Evolutionary conservation across 208 protist species (phyloP).

Genomic region (Leishmania guyanensis): DNA sequence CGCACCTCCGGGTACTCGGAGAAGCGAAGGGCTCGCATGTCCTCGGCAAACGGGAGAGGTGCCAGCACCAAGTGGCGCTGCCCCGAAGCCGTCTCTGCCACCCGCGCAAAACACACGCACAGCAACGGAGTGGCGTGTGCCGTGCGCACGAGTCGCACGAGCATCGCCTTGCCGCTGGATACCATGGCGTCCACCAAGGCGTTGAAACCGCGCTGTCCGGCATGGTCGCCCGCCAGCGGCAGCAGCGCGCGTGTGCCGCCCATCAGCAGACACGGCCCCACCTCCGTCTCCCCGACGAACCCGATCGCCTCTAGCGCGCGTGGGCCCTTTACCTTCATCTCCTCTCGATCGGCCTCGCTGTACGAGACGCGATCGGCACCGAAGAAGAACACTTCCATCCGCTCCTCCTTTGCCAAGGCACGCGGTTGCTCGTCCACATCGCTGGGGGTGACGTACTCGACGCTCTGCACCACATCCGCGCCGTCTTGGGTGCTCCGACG

Average conservation of each 20-base stretch:
- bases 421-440: conserved; percentile 1
- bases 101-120: conserved; percentile 55
- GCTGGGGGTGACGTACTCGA: conserved; percentile 26
- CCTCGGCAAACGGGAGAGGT: conserved; percentile 86
- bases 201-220: conserved; percentile 61
- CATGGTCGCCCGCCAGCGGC: conserved; percentile 63
- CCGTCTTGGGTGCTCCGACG: conserved; percentile 52
- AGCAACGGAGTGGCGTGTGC: conserved; percentile 53
- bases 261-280: conserved; percentile 79
- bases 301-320: conserved; percentile 74
- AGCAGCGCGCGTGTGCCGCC: conserved; percentile 65
- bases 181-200: conserved; percentile 78
- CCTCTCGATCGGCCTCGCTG: conserved; percentile 62
- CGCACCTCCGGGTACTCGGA: conserved; percentile 45
- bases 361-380: conserved; percentile 84
- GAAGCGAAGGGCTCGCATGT: conserved; percentile 79
- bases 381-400: conserved; percentile 78
- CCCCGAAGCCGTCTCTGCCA: conserved; percentile 5
- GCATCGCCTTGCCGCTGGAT: conserved; percentile 40
- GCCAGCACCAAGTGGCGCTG: conserved; percentile 58
- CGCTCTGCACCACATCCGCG: conserved; percentile 34
- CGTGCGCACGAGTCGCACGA: conserved; percentile 85
- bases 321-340: conserved; percentile 54
- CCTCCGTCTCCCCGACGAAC: conserved; percentile 60
- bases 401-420: conserved; percentile 15